Base-by-base conservation (phyloP, 352 stramenopile genomes). In the Phytopythium chamaehyphon region DNA sequence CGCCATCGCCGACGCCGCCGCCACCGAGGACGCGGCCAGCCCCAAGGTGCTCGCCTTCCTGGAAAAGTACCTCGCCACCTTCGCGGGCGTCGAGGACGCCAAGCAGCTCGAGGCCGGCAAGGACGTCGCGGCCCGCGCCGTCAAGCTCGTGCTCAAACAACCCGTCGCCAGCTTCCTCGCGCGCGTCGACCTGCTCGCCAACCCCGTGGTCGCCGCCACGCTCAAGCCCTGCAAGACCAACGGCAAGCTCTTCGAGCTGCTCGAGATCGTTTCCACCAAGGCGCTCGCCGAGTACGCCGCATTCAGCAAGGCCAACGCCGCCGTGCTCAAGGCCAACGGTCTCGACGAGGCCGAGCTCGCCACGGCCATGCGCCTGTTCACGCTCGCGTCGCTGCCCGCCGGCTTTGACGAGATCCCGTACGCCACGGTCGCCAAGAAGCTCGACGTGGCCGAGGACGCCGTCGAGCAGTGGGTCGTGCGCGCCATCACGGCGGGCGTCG, bases 401-500 rank as follows among this genome's bases (percentile, higher is more conserved):
- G 84, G 94, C 51, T 95, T 97, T 57, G 86, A 97, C 59, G 87
- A 96, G 65, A 90, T 98, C 50, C 64, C 89, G 50, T 98, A 96
- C 71, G 70, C 73, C 51, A 70, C 81, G 16, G 84, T 98, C 45
- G 89, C 90, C 1, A 62, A 69, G 12, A 89, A 76, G 42, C 66
- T 98, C 24, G 76, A 88, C 31, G 80, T 96, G 45, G 51, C 83
- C 26, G 78, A 90, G 35, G 68, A 84, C 39, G 82, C 97, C 21
- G 90, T 98, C 19, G 94, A 98, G 73, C 85, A 90, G 60, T 98
- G 91, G 91, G 86, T 98, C 45, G 95, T 98, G 59, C 82, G 83
- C 45, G 92, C 89, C 49, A 96, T 98, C 60, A 96, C 86, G 38
- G 79, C 78, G 28, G 90, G 90, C 31, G 61, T 98, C 19, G 73